These are phyloP conservation scores for Penicillium griseofulvum DNA, from an alignment of 2,329 filamentous ascomycete genomes.

Conservation along the genomic window DNA sequence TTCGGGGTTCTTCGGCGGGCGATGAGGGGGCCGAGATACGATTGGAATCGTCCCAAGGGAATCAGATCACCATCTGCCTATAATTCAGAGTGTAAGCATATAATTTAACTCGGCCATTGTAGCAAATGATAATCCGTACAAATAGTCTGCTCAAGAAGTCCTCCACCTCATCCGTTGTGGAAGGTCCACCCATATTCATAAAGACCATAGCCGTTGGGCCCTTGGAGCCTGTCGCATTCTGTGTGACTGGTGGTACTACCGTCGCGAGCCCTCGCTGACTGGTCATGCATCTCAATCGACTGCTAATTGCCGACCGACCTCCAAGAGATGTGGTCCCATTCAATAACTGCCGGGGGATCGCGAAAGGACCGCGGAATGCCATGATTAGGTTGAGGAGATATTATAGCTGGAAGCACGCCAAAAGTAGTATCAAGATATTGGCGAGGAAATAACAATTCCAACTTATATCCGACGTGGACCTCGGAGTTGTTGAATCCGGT, in stretches of 20 bases:
- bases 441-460: background rate
- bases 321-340: conserved; percentile 17
- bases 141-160: conserved; percentile 89
- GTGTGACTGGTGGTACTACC: conserved; percentile 72
- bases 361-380: conserved; percentile 42
- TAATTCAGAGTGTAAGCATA: conserved; percentile 2
- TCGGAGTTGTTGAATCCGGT: conserved; percentile 4
- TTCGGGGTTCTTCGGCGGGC: conserved; percentile 86
- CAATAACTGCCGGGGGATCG: conserved; percentile 31
- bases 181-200: conserved; percentile 97
- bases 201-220: conserved; percentile 98
- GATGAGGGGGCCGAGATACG: conserved; percentile 85
- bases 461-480: background rate
- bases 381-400: conserved; percentile 25
- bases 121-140: conserved; percentile 53
- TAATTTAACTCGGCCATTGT: background rate
- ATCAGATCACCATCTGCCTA: conserved; percentile 92
- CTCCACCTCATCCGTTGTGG: conserved; percentile 81
- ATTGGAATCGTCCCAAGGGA: conserved; percentile 87
- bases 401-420: background rate
- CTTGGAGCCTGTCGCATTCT: conserved; percentile 66
- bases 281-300: conserved; percentile 21
- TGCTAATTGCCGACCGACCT: conserved; percentile 22
- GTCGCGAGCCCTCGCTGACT: conserved; percentile 52
- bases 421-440: background rate